Conservation (phyloP, 1,284 basidiomycete genomes). For the Schizophyllum amplum region DNA sequence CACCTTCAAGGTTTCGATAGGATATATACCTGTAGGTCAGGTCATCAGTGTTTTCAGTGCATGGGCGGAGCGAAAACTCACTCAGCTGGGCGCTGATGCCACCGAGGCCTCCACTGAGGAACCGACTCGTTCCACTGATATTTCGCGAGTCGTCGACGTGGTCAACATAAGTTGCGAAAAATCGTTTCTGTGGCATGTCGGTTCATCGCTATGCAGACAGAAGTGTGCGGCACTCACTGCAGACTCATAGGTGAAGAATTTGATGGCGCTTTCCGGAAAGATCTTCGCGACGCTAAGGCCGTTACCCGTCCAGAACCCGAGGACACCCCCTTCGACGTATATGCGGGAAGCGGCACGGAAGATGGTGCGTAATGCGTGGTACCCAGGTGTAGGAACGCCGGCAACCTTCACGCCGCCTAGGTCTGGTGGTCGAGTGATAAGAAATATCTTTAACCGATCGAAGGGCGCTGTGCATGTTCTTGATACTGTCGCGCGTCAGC, state of each 20-base stretch:
- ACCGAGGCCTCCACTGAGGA: constrained; percentile 92
- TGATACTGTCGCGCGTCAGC: constrained; percentile 53
- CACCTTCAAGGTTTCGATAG: constrained; percentile 83
- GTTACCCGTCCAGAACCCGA: constrained; percentile 92
- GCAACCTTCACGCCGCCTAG: constrained; percentile 44
- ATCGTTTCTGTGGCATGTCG: constrained; percentile 61
- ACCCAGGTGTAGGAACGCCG: constrained; percentile 28
- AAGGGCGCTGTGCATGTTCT: constrained; percentile 96
- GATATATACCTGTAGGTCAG: constrained; percentile 67
- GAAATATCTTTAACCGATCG: constrained; percentile 93
- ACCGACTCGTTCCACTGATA: constrained; percentile 88
- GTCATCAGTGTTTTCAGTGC: constrained; percentile 13
- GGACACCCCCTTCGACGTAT: constrained; percentile 81
- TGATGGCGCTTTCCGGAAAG: constrained; percentile 96
- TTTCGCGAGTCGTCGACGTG: constrained; percentile 83
- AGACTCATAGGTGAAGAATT: constrained; percentile 94
- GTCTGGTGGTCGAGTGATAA: constrained; percentile 81
- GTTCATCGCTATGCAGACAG: constrained; percentile 9
- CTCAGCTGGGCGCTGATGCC: constrained; percentile 92
- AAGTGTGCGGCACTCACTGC: constrained; percentile 45
- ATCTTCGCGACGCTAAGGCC: constrained; percentile 85
- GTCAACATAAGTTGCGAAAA: constrained; percentile 91
- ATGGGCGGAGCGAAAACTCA: constrained; percentile 27
- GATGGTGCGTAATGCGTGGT: constrained; percentile 64
- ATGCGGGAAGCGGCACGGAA: constrained; percentile 68